Conservation (phyloP, 768 basidiomycete genomes). For the Naganishia antarctica region DNA sequence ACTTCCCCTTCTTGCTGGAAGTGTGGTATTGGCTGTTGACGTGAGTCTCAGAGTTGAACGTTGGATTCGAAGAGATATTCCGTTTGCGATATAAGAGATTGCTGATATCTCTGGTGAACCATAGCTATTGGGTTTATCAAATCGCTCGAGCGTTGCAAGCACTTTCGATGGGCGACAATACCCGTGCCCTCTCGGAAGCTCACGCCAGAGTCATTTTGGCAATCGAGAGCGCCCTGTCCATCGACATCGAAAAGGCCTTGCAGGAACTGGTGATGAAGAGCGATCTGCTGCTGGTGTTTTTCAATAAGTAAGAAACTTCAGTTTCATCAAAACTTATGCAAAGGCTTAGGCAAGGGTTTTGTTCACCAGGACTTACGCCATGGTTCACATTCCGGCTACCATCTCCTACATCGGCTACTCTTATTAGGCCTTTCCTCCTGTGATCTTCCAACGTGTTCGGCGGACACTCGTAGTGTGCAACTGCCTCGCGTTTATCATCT, state of each 20-base stretch:
- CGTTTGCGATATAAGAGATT: neutral
- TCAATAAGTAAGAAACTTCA: constrained; percentile 36
- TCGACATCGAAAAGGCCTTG: constrained; percentile 38
- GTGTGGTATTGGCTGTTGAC: constrained; percentile 45
- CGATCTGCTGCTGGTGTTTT: constrained; percentile 29
- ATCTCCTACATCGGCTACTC: constrained; percentile 41
- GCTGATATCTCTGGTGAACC: neutral
- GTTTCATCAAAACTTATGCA: neutral
- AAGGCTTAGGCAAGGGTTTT: neutral
- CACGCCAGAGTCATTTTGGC: constrained; percentile 35
- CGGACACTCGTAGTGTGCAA: constrained; percentile 41
- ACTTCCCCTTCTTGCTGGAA: constrained; percentile 42
- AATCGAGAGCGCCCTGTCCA: constrained; percentile 32
- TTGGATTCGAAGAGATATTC: neutral
- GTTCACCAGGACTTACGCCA: constrained; percentile 36
- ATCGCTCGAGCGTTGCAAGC: constrained; percentile 38
- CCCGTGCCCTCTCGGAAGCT: constrained; percentile 32
- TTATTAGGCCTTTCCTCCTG: constrained; percentile 33
- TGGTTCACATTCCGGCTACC: constrained; percentile 44
- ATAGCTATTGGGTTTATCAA: constrained; percentile 41
- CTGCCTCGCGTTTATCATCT: constrained; percentile 39
- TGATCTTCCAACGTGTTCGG: constrained; percentile 36
- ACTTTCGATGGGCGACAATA: constrained; percentile 39
- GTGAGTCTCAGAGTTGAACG: constrained; percentile 28
- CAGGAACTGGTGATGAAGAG: constrained; percentile 34